Evolutionary conservation across 2,329 filamentous ascomycete species (phyloP).

Genomic region (Neonectria sp.): DNA sequence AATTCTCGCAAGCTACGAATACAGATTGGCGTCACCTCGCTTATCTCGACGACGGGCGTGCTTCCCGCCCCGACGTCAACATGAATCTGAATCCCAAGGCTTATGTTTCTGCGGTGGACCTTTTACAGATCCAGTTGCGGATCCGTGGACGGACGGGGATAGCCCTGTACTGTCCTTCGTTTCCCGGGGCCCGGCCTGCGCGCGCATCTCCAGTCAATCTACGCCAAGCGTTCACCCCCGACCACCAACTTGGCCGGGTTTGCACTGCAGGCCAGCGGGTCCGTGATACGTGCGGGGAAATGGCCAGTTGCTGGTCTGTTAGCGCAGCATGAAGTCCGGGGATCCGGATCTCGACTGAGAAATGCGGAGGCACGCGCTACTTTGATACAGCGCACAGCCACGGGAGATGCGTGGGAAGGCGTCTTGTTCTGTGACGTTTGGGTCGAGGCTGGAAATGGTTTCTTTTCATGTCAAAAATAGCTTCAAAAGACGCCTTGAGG

Average conservation of each 20-base stretch:
- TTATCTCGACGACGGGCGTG: not conserved
- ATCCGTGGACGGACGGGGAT: constrained; percentile 3
- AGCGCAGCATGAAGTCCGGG: constrained; percentile 4
- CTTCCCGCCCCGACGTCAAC: not conserved
- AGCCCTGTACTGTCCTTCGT: not conserved
- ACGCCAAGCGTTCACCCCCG: not conserved
- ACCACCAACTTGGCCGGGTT: not conserved
- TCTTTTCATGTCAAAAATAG: not conserved
- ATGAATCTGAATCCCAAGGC: not conserved
- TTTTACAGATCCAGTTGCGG: not conserved
- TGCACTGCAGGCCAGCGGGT: not conserved
- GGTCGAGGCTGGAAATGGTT: not conserved
- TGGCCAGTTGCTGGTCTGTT: constrained; percentile 6
- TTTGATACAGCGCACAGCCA: not conserved
- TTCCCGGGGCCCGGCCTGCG: too few relatives aligned
- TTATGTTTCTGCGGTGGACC: not conserved
- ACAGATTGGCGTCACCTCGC: not conserved
- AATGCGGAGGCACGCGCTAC: not conserved
- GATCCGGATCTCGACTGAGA: constrained; percentile 1
- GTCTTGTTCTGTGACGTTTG: not conserved
- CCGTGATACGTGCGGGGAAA: constrained; percentile 10
- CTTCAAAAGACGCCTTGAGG: not conserved
- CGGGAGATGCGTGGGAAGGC: not conserved
- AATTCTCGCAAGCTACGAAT: not conserved
- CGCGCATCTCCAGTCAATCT: not conserved